These are phyloP conservation scores for Geotrichum cucujoidarum DNA, from an alignment of 1,139 yeast species.

Conservation along the genomic window DNA sequence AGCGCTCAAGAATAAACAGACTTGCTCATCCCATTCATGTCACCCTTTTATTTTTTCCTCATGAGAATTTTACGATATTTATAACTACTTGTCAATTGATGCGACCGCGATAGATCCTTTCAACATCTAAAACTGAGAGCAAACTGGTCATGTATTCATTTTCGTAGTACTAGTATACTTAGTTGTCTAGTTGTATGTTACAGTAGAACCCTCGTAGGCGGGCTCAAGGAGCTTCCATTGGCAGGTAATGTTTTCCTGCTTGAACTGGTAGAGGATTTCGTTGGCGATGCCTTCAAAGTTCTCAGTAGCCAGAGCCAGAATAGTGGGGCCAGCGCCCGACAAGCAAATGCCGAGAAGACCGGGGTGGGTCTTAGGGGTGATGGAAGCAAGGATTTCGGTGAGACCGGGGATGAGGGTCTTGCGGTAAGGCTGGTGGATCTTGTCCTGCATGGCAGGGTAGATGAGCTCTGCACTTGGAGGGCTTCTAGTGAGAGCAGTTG, in stretches of 20 bases:
- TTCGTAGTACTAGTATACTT: no score
- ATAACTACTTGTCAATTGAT: not conserved
- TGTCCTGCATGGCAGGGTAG: conserved; percentile 94
- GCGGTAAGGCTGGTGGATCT: conserved; percentile 93
- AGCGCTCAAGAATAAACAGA: conserved; percentile 73
- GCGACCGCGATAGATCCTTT: no score
- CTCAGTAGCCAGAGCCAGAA: conserved; percentile 84
- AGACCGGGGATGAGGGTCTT: conserved; percentile 88
- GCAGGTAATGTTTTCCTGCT: conserved; percentile 62
- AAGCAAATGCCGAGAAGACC: conserved; percentile 91
- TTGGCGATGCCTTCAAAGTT: conserved; percentile 80
- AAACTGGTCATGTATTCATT: no score
- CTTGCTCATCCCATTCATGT: no score
- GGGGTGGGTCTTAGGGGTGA: conserved; percentile 75
- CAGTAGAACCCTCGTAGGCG: conserved; percentile 77
- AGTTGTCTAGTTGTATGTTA: conserved; percentile 11
- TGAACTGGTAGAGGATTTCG: conserved; percentile 66
- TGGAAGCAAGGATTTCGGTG: conserved; percentile 68
- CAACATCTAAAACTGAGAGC: no score
- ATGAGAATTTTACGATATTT: not conserved
- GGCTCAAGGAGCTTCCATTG: conserved; percentile 78
- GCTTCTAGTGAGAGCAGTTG: conserved; percentile 76
- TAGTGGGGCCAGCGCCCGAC: conserved; percentile 98
- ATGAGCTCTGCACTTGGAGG: conserved; percentile 80
- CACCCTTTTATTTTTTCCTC: not conserved